phyloP scores from a whole-genome alignment of 768 basidiomycete genomes.

The Calocybe gangraenosa region DNA sequence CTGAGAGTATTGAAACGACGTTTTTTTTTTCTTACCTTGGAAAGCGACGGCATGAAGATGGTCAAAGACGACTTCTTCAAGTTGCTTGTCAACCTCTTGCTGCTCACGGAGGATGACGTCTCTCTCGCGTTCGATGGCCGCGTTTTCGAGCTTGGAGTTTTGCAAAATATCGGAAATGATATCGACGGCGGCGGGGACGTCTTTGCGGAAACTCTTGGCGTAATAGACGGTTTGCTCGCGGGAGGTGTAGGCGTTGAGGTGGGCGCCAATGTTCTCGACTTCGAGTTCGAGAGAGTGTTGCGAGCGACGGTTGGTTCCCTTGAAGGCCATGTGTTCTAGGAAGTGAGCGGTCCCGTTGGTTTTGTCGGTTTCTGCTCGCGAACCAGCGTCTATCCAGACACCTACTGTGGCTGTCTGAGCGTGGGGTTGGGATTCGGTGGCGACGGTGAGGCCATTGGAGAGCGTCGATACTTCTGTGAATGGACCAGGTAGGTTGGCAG shows the following conservation, averaged over 20 bases:
- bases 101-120: constrained; percentile 97
- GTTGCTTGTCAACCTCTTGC: constrained; percentile 98
- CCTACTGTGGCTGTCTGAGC: constrained; percentile 98
- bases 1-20: constrained; percentile 10
- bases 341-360: constrained; percentile 98
- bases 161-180: constrained; percentile 98
- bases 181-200: constrained; percentile 86
- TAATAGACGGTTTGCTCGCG: constrained; percentile 99
- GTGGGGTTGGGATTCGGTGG: constrained; percentile 85
- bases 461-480: constrained; percentile 90
- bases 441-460: constrained; percentile 91
- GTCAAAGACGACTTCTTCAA: constrained; percentile 98
- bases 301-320: constrained; percentile 84
- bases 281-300: constrained; percentile 93
- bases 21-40: constrained; percentile 62
- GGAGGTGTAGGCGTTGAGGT: constrained; percentile 97
- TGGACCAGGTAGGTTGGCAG: constrained; percentile 61
- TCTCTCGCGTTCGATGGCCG: constrained; percentile 91
- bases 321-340: constrained; percentile 98
- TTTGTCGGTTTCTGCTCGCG: constrained; percentile 91
- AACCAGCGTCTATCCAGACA: constrained; percentile 98
- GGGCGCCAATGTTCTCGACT: constrained; percentile 96
- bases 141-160: constrained; percentile 86
- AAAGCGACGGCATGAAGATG: constrained; percentile 96
- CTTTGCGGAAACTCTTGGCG: constrained; percentile 97